These are phyloP conservation scores for Glaciozyma antarctica DNA, from an alignment of 768 basidiomycete species.

Conservation along the genomic window DNA sequence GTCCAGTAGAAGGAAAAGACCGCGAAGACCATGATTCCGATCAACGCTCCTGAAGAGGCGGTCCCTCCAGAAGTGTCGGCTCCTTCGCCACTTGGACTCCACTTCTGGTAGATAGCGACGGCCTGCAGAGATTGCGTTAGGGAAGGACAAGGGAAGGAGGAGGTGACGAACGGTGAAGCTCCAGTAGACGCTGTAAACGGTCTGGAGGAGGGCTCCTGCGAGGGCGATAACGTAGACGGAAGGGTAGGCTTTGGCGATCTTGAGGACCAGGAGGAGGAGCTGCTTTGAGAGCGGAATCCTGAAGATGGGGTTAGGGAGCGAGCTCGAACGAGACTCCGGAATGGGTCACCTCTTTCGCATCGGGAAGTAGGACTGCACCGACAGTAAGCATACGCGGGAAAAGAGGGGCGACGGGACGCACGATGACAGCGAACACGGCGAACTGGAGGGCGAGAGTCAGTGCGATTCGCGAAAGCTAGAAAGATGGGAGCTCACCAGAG, in stretches of 20 bases:
- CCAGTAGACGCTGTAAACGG: slow-evolving; percentile 32
- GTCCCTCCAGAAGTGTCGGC: slow-evolving; percentile 21
- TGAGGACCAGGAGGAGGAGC: slow-evolving; percentile 32
- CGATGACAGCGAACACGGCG: slow-evolving; percentile 31
- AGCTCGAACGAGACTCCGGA: no score
- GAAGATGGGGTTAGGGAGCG: no score
- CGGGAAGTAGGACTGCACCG: slow-evolving; percentile 26
- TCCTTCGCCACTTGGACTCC: slow-evolving; percentile 15
- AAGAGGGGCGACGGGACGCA: not conserved
- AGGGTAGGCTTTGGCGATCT: slow-evolving; percentile 30
- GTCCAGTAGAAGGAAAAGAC: slow-evolving; percentile 23
- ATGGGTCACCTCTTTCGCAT: slow-evolving; percentile 13
- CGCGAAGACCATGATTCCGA: slow-evolving; percentile 31
- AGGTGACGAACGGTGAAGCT: not conserved
- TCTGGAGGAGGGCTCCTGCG: slow-evolving; percentile 20
- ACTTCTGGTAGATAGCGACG: slow-evolving; percentile 30
- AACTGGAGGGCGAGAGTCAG: slow-evolving; percentile 5
- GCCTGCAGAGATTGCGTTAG: not conserved
- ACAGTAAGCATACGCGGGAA: no score
- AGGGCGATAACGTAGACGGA: slow-evolving; percentile 33
- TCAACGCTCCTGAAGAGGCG: slow-evolving; percentile 19
- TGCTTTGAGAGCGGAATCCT: slow-evolving; percentile 29
- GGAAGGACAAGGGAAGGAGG: no score
- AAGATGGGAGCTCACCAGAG: slow-evolving; percentile 10
- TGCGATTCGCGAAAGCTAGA: not conserved